phyloP scores from a whole-genome alignment of 2,329 filamentous ascomycete species.

The Diaporthe citri region DNA sequence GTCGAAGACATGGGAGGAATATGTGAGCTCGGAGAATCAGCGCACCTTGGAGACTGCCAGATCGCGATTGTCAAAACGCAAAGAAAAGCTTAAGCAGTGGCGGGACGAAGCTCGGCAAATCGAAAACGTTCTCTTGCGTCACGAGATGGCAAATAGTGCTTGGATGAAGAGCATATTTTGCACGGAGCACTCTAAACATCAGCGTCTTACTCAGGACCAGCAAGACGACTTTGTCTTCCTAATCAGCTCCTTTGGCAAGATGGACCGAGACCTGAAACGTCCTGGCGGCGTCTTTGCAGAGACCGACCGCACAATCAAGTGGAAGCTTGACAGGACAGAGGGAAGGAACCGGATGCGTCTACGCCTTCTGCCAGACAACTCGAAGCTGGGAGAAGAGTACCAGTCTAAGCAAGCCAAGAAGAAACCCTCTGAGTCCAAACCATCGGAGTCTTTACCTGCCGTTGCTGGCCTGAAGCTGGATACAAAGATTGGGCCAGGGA shows the following conservation, averaged over 20 bases:
- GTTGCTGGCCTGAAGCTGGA: conserved; percentile 39
- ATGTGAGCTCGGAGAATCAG: conserved; percentile 84
- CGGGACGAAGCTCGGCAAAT: conserved; percentile 74
- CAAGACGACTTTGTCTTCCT: conserved; percentile 89
- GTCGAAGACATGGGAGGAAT: conserved; percentile 88
- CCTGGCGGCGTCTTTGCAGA: conserved; percentile 86
- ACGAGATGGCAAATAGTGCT: conserved; percentile 86
- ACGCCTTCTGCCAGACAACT: conserved; percentile 84
- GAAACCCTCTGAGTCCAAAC: conserved; percentile 43
- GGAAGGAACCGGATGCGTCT: conserved; percentile 95
- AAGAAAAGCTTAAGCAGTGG: conserved; percentile 87
- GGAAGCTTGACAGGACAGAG: conserved; percentile 96
- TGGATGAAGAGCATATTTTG: conserved; percentile 98
- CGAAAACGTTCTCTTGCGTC: conserved; percentile 81
- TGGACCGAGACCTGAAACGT: conserved; percentile 82
- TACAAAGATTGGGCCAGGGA: conserved; percentile 47
- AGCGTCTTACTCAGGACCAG: conserved; percentile 89
- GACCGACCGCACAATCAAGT: conserved; percentile 71
- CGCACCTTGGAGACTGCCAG: conserved; percentile 82
- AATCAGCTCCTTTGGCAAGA: conserved; percentile 79
- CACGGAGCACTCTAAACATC: conserved; percentile 91
- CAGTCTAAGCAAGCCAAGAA: conserved; percentile 75
- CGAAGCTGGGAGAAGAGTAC: conserved; percentile 77
- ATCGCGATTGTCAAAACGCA: conserved; percentile 77
- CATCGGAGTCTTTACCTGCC: conserved; percentile 42